Base-by-base conservation (phyloP, 2,329 filamentous ascomycete genomes). In the Pestalotiopsis sp. region DNA sequence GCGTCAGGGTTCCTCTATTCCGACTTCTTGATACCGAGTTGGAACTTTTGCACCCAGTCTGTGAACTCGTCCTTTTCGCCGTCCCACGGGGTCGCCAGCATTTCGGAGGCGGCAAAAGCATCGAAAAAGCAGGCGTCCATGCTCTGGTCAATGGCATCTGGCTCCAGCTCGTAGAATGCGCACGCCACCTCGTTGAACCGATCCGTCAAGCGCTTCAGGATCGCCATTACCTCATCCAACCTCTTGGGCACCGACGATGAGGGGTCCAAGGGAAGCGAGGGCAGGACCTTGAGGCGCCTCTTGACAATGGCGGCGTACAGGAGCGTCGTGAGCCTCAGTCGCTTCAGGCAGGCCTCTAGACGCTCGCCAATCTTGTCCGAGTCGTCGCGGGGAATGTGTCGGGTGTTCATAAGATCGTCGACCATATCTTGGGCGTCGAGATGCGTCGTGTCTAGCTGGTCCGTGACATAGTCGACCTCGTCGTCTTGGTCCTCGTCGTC, bases 21-120 rank as follows among this genome's bases (percentile, higher is more conserved):
- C 4, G 74, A 75, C 75, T 85, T 86, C 71, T 84, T 86, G 14
- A 89, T 84, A 71, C 87, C 83, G 39, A 77, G 74, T 74, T 85
- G 84, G 71, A 89, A 90, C 70, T 85, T 87, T 12, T 82, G 83
- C n/a, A 86, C 89, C 94, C 94, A 97, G 17, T 87, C 83, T 0
- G 90, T 92, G 76, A 97, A 97, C 74, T 92, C 93, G 75, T 97
- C 94, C 20, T 87, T 84, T 61, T 86, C 80, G 0, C 86, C 90
- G 2, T 86, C 80, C 92, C 92, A 95, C 23, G 85, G 84, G 69
- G 84, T 81, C 64, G 82, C 82, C 13, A 93, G 79, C 62, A 91
- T 76, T 68, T 88, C 85, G 0, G 87, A 84, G 0, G 85, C 87
- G 0, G 80, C 82, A 72, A 87, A 86, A 0, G 91, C 90, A 64